Conservation (phyloP, 495 filamentous ascomycete genomes). For the Lasiosphaeris hirsuta region DNA sequence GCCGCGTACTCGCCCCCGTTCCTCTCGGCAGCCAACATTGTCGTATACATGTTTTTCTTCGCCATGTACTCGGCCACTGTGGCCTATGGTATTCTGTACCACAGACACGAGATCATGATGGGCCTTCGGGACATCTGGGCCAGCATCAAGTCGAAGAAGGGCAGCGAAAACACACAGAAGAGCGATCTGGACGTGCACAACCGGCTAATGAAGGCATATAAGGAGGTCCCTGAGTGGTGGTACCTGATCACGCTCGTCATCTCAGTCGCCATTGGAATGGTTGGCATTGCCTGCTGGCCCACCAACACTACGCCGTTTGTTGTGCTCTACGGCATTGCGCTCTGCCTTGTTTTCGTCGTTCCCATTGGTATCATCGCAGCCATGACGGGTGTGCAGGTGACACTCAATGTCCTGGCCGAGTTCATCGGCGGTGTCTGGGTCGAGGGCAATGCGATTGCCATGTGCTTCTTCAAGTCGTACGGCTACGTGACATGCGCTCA, state of each 20-base stretch:
- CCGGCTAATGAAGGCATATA: slow-evolving; percentile 39
- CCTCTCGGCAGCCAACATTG: slow-evolving; percentile 33
- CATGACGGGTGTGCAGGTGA: slow-evolving; percentile 43
- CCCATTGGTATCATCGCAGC: slow-evolving; percentile 42
- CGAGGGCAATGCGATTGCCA: slow-evolving; percentile 41
- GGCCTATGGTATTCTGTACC: slow-evolving; percentile 37
- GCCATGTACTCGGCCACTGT: slow-evolving; percentile 39
- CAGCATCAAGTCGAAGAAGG: slow-evolving; percentile 24
- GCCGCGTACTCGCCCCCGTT: slow-evolving; percentile 40
- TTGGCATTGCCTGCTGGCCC: slow-evolving; percentile 36
- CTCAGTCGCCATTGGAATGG: slow-evolving; percentile 34
- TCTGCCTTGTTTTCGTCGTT: slow-evolving; percentile 42
- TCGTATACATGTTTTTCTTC: slow-evolving; percentile 41
- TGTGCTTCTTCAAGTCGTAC: slow-evolving; percentile 45
- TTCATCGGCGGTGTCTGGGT: slow-evolving; percentile 44
- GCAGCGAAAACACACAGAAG: slow-evolving; percentile 6
- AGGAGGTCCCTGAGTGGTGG: slow-evolving; percentile 45
- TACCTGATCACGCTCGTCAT: slow-evolving; percentile 34
- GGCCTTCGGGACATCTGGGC: slow-evolving; percentile 31
- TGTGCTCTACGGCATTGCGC: slow-evolving; percentile 41
- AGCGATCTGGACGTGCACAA: slow-evolving; percentile 34
- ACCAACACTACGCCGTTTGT: slow-evolving; percentile 41
- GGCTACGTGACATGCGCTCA: slow-evolving; percentile 43
- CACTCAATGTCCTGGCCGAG: slow-evolving; percentile 43
- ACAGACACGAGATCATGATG: slow-evolving; percentile 38